phyloP scores from a whole-genome alignment of 192 early-diverging fungal species.

The Linnemannia zychae region DNA sequence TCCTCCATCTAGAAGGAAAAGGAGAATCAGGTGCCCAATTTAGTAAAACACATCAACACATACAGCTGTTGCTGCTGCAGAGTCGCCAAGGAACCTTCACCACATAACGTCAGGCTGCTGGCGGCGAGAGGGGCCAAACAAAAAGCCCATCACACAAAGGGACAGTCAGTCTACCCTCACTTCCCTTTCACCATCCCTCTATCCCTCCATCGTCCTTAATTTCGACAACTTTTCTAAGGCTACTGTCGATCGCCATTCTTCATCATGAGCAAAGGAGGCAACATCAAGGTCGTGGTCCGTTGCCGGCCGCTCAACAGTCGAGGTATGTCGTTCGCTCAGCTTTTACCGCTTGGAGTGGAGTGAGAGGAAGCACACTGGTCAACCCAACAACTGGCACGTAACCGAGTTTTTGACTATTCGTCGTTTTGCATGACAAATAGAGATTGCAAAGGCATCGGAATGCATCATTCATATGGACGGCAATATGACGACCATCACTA shows the following conservation, averaged over 20 bases:
- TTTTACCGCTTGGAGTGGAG: no score
- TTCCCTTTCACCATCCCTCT: neutral
- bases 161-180: neutral
- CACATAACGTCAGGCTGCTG: neutral
- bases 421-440: conserved; percentile 41
- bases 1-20: neutral
- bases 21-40: no score
- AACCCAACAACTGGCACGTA: neutral
- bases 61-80: neutral
- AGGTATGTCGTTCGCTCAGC: conserved; percentile 54
- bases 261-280: conserved; percentile 61
- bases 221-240: no score
- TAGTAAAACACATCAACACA: no score
- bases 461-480: conserved; percentile 80
- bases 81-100: neutral
- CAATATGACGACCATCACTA: conserved; percentile 76
- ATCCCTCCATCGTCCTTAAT: neutral
- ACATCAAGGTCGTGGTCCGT: conserved; percentile 83
- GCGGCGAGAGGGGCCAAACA: neutral
- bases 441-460: conserved; percentile 71
- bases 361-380: neutral
- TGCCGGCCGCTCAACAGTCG: conserved; percentile 83
- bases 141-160: neutral
- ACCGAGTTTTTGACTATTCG: neutral
- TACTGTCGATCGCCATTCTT: neutral